These are phyloP conservation scores for Dioszegia hungarica DNA, from an alignment of 768 basidiomycete species.

Conservation along the genomic window DNA sequence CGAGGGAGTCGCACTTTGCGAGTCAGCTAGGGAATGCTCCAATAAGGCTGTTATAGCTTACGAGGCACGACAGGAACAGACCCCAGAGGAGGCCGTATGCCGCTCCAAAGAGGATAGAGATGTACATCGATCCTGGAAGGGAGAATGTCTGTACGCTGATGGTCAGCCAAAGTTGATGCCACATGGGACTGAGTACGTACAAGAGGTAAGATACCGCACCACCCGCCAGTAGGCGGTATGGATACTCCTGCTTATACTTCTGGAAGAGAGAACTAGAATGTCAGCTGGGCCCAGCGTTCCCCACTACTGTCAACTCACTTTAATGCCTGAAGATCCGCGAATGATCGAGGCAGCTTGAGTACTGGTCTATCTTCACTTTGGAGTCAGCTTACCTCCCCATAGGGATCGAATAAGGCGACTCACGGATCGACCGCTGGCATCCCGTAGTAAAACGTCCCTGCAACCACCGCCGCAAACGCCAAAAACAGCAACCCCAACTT, in stretches of 20 bases:
- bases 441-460: constrained; percentile 71
- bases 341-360: constrained; percentile 80
- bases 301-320: constrained; percentile 56
- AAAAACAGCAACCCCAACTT: constrained; percentile 78
- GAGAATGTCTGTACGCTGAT: constrained; percentile 82
- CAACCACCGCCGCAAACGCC: constrained; percentile 64
- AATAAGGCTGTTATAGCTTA: constrained; percentile 25
- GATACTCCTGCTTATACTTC: constrained; percentile 86
- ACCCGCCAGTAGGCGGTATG: constrained; percentile 75
- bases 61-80: constrained; percentile 80
- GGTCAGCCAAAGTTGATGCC: constrained; percentile 43
- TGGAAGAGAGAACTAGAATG: constrained; percentile 26
- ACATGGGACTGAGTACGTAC: constrained; percentile 54
- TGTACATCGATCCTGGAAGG: constrained; percentile 94
- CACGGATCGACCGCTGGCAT: constrained; percentile 74
- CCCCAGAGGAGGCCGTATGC: constrained; percentile 87
- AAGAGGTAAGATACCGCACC: constrained; percentile 88
- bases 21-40: background rate
- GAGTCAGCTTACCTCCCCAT: background rate
- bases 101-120: constrained; percentile 91
- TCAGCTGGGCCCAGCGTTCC: constrained; percentile 2
- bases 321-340: constrained; percentile 75
- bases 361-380: constrained; percentile 61
- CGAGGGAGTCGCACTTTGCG: constrained; percentile 70
- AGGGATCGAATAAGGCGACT: constrained; percentile 44